Base-by-base conservation (phyloP, 257 asterid species). In the Solanum piurae region DNA sequence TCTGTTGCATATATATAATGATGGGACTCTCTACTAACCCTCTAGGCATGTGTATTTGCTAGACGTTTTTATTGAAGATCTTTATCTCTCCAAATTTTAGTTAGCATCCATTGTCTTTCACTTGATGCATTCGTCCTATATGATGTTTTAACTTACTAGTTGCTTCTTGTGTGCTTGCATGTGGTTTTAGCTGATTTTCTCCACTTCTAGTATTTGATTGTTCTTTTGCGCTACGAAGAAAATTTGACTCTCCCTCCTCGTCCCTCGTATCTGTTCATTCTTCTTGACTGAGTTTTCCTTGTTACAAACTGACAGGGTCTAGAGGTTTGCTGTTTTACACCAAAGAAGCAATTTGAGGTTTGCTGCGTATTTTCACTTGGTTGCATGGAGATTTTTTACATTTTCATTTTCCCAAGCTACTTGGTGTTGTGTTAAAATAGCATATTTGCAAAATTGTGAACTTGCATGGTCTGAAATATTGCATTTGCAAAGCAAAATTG, bases 301-400 rank as follows among this genome's bases (percentile, higher is more conserved):
- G 87, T 62, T 37, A 18, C 49, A 23, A 29, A 3, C 55, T 86
- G 87, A 84, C 94, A 92, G 93, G 93, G 88, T 90, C 89, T 83
- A 91, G 91, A 69, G 86, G 80, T 74, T 68, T 33, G 82, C 44
- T 72, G 58, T 85, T 21, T 64, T 23, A 9, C 21, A 20, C 83
- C 55, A 44, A 55, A 76, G 55, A n/a, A 37, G 1, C 79, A 27
- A 18, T 8, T 84, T n/a, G 79, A 66, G 87, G 44, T 31, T 42
- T 69, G 55, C 71, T 86, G 83, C 69, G 12, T 82, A 2, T 7
- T 21, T 71, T 25, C 68, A 72, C 52, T 31, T 42, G 60, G 88
- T 72, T 86, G 49, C 83, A 71, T 31, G 71, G 46, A 42, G 36
- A 69, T 20, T 82, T 18, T 46, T 80, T 9, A 80, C 29, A 3